Evolutionary conservation across 2,329 filamentous ascomycete species (phyloP).

Genomic region (Pyricularia pennisetigena): DNA sequence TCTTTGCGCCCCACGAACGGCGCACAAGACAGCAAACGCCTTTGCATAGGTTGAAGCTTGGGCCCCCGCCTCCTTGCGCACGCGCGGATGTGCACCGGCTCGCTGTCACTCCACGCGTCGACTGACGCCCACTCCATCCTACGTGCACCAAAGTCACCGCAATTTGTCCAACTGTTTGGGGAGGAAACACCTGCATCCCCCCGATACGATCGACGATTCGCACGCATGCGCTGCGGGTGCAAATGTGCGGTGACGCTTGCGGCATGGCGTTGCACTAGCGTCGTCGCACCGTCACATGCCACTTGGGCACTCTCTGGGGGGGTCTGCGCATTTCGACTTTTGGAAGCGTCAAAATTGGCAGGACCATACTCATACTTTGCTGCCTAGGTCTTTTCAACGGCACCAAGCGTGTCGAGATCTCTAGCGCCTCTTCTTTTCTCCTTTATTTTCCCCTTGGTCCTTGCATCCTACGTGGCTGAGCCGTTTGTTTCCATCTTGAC

Average conservation of each 20-base stretch:
- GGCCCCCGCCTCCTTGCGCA: no score
- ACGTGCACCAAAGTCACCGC: neutral
- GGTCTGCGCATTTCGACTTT: neutral
- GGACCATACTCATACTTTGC: neutral
- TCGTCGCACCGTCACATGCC: neutral
- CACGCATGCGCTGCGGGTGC: neutral
- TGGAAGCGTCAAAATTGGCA: neutral
- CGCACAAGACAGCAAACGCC: neutral
- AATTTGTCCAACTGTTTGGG: neutral
- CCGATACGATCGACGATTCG: neutral
- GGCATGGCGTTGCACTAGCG: neutral
- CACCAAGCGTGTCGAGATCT: neutral
- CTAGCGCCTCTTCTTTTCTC: neutral
- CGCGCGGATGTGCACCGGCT: neutral
- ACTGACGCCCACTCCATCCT: neutral
- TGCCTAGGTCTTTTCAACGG: neutral
- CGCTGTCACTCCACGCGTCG: neutral
- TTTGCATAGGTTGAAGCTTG: neutral
- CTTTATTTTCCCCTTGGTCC: neutral
- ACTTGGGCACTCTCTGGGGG: neutral
- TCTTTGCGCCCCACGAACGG: neutral
- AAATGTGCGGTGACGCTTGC: neutral
- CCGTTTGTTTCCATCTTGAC: neutral
- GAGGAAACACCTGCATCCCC: neutral
- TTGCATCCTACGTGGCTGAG: constrained; percentile 1